Base-by-base conservation (phyloP, 1,284 basidiomycete species). In the Grifola frondosa region DNA sequence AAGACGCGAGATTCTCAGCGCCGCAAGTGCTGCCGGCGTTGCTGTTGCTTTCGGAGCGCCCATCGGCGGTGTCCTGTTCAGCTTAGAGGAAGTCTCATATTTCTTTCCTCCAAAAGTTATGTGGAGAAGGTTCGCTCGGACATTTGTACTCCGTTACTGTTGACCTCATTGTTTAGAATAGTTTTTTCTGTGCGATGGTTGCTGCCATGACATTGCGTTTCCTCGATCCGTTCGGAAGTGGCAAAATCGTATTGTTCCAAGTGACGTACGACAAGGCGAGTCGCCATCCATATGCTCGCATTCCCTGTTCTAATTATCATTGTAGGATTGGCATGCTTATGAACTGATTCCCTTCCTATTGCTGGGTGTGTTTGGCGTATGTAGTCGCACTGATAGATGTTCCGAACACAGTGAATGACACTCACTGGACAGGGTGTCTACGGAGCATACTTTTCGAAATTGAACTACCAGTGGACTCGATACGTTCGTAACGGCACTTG, bases 131-230 rank as follows among this genome's bases (percentile, higher is more conserved):
- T 90, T 54, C 40, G 65, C 50, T 11, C 26, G 43, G n/a, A n/a
- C 36, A n/a, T 26, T 38, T 3, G 38, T 12, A 20, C n/a, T n/a
- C n/a, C n/a, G n/a, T n/a, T n/a, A n/a, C n/a, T n/a, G n/a, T n/a
- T n/a, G n/a, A n/a, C n/a, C n/a, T n/a, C n/a, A 19, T 35, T 25
- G 22, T 5, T 9, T 16, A 16, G 20, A 13, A 43, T 57, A 84
- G 89, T 54, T 97, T 97, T 70, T 96, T 94, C 71, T 96, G 92
- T 59, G 94, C 94, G 0, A 94, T 93, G 77, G 88, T 96, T 53
- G 93, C 93, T 1, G 91, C 91, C 3, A 82, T 93, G 49, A 92
- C 91, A 1, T 71, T 97, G 39, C 88, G 84, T 56, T 82, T 93
- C 52, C 75, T 98, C 30, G 91, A 99, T 65, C 96, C 96, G 0